A percentile compares a stretch with the other conserved stretches of the same genome.
These are phyloP conservation scores for Eucalyptus microcorys DNA, from an alignment of 345 rosid species.

Conservation along the genomic window DNA sequence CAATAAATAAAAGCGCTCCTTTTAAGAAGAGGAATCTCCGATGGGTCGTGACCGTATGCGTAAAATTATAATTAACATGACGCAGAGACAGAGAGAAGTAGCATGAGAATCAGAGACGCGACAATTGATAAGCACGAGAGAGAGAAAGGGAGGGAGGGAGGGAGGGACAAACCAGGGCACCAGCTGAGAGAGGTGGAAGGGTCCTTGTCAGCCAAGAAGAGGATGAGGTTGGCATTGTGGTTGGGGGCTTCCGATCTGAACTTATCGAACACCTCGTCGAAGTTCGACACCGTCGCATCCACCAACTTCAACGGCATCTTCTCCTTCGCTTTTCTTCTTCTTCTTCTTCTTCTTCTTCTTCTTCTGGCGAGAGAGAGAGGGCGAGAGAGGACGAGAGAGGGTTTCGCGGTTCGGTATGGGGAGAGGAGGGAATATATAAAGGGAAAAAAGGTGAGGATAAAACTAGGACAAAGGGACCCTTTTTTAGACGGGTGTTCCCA, in stretches of 20 bases:
- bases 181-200: constrained; percentile 70
- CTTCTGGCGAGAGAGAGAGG: not conserved
- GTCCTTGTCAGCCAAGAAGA: constrained; percentile 76
- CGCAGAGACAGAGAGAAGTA: not conserved
- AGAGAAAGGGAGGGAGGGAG: not conserved
- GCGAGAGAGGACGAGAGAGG: not conserved
- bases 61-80: not conserved
- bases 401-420: not conserved
- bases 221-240: constrained; percentile 51
- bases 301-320: constrained; percentile 41
- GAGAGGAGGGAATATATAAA: not conserved
- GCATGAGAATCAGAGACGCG: not conserved
- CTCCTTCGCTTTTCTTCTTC: not conserved
- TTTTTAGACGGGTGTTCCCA: not conserved
- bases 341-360: not conserved
- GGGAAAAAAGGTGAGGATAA: not conserved
- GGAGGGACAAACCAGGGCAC: constrained; percentile 53
- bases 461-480: not conserved
- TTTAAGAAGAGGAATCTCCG: not conserved
- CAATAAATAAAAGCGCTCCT: not conserved
- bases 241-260: constrained; percentile 40
- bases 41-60: not conserved
- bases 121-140: not conserved
- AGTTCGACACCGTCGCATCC: constrained; percentile 45
- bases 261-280: constrained; percentile 35